Evolutionary conservation across 768 basidiomycete species (phyloP).

Genomic region (Cystofilobasidium macerans): DNA sequence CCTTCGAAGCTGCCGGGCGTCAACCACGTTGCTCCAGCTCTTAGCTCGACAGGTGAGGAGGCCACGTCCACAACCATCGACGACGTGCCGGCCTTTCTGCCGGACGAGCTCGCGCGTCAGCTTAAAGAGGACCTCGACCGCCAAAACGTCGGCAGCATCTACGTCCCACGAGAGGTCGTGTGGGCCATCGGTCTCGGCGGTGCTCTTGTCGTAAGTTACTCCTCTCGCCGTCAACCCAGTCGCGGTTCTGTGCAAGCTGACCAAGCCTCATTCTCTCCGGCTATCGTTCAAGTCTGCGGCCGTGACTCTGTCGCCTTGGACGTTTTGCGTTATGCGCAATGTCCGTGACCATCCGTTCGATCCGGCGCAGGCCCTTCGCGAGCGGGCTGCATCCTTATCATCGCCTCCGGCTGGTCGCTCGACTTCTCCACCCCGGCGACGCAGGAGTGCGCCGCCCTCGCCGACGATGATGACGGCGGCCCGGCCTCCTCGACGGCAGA

Average conservation of each 20-base stretch:
- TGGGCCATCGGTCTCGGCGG: not conserved
- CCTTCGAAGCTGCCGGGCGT: not conserved
- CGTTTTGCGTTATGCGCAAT: not conserved
- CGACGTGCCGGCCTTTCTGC: not conserved
- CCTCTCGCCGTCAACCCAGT: not conserved
- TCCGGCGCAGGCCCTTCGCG: not conserved
- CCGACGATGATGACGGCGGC: no score
- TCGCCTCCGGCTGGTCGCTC: not conserved
- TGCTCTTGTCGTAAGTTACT: not conserved
- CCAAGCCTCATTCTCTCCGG: not conserved
- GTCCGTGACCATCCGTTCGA: not conserved
- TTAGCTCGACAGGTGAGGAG: no score
- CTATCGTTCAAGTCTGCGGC: not conserved
- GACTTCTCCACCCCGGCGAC: not conserved
- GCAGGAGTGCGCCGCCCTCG: not conserved
- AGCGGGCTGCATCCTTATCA: not conserved
- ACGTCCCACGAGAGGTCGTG: not conserved
- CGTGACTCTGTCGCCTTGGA: not conserved
- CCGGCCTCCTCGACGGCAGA: not conserved
- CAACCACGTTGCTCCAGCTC: no score
- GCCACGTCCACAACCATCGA: not conserved
- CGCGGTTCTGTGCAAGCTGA: not conserved
- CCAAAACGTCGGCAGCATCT: not conserved
- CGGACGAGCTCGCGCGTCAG: not conserved
- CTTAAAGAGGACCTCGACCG: not conserved